Percentiles rank a stretch among this genome's conserved stretches.
phyloP scores from a whole-genome alignment of 2,329 filamentous ascomycete species.

The Trichoderma asperellum region DNA sequence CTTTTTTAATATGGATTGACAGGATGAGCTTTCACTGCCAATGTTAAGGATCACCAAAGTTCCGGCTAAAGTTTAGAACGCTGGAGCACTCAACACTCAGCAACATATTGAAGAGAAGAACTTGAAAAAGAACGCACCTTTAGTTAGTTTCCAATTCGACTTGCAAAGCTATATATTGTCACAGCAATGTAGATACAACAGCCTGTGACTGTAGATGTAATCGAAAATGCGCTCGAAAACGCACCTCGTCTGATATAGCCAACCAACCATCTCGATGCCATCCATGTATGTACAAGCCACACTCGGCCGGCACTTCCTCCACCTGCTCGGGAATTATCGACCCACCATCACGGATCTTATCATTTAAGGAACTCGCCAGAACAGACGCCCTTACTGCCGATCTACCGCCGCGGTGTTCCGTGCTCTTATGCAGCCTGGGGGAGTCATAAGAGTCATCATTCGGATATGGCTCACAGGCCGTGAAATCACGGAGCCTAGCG shows the following conservation, averaged over 20 bases:
- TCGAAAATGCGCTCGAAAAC: no score
- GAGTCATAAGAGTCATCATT: background rate
- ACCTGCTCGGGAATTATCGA: background rate
- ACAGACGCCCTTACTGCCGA: background rate
- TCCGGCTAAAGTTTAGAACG: background rate
- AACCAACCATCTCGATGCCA: background rate
- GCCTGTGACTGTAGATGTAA: background rate
- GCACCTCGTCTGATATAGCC: background rate
- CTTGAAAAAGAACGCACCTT: background rate
- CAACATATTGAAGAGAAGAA: no score
- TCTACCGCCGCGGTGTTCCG: background rate
- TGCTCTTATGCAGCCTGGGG: background rate
- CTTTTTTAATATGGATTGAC: background rate
- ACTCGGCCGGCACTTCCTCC: background rate
- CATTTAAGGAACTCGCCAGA: background rate
- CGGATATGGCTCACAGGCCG: background rate
- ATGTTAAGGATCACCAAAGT: background rate
- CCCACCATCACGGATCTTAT: background rate
- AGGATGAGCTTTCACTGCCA: background rate
- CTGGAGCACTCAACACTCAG: no score
- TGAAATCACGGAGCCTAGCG: background rate
- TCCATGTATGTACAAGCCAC: constrained; percentile 1
- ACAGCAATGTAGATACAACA: background rate
- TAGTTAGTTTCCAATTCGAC: background rate
- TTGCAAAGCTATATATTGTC: background rate